phyloP scores from a whole-genome alignment of 2,329 filamentous ascomycete species.

The Scedosporium aurantiacum region DNA sequence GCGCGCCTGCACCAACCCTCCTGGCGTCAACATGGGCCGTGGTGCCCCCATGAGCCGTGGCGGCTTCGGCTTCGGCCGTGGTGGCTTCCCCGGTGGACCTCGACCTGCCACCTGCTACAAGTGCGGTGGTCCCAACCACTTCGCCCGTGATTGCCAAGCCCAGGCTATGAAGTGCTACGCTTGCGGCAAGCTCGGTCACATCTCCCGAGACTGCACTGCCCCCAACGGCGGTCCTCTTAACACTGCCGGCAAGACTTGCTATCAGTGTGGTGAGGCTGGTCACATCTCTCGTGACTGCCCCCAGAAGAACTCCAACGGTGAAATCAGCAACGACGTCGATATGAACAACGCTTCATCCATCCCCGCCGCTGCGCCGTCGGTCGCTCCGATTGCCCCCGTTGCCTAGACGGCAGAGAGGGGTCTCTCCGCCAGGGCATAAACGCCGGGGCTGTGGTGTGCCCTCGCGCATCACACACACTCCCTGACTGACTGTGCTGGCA shows the following conservation, averaged over 20 bases:
- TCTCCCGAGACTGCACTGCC: slow-evolving; percentile 87
- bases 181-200: slow-evolving; percentile 90
- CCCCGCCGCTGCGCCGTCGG: slow-evolving; percentile 22
- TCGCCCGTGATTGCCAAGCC: slow-evolving; percentile 94
- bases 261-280: slow-evolving; percentile 89
- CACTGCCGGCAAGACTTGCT: slow-evolving; percentile 96
- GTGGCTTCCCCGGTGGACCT: slow-evolving; percentile 61
- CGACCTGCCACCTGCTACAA: slow-evolving; percentile 63
- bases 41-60: slow-evolving; percentile 61
- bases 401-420: slow-evolving; percentile 16
- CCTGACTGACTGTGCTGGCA: background rate
- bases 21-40: slow-evolving; percentile 43
- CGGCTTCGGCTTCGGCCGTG: slow-evolving; percentile 57
- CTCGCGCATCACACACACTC: background rate
- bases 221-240: slow-evolving; percentile 93
- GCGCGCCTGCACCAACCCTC: slow-evolving; percentile 76
- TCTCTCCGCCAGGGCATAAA: background rate
- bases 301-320: slow-evolving; percentile 47
- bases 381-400: slow-evolving; percentile 31
- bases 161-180: slow-evolving; percentile 98
- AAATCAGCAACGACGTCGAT: slow-evolving; percentile 34
- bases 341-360: slow-evolving; percentile 27
- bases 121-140: slow-evolving; percentile 87
- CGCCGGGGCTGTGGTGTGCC: background rate
- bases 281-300: slow-evolving; percentile 96